A percentile compares a stretch with the other conserved stretches of the same genome.
Evolutionary conservation across 495 filamentous ascomycete genomes (phyloP).

Genomic region (Endocarpon pusillum): DNA sequence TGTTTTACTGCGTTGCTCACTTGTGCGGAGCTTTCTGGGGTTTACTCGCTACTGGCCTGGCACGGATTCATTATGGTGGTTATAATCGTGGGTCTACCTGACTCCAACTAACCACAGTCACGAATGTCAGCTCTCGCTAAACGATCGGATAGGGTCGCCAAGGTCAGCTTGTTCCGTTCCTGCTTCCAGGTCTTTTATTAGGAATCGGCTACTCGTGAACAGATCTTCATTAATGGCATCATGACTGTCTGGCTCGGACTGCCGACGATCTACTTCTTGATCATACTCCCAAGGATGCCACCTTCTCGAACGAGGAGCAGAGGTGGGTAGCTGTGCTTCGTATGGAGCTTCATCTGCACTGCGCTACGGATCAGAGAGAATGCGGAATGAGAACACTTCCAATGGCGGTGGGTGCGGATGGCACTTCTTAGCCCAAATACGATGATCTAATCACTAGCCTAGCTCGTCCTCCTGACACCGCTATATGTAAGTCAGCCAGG

Average conservation of each 20-base stretch:
- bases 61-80: slow-evolving; percentile 19
- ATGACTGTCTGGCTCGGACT: slow-evolving; percentile 26
- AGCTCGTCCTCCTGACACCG: slow-evolving; percentile 23
- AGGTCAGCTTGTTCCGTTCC: too few relatives aligned
- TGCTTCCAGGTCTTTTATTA: too few relatives aligned
- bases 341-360: slow-evolving; percentile 25
- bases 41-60: slow-evolving; percentile 23
- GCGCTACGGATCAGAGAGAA: slow-evolving; percentile 16
- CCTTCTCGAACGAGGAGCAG: slow-evolving; percentile 24
- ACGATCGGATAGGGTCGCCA: not conserved
- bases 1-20: slow-evolving; percentile 35
- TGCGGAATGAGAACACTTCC: slow-evolving; percentile 27
- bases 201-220: too few relatives aligned
- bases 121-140: not conserved
- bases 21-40: slow-evolving; percentile 33
- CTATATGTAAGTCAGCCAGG: slow-evolving; percentile 14
- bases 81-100: too few relatives aligned
- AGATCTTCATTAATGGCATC: slow-evolving; percentile 26
- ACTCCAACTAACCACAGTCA: not conserved
- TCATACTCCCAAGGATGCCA: slow-evolving; percentile 23
- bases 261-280: slow-evolving; percentile 25
- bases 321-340: slow-evolving; percentile 16
- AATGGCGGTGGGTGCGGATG: slow-evolving; percentile 24
- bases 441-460: slow-evolving; percentile 21
- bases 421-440: slow-evolving; percentile 27